Conservation (phyloP, 345 rosid genomes). For the Chamaenerion angustifolium region DNA sequence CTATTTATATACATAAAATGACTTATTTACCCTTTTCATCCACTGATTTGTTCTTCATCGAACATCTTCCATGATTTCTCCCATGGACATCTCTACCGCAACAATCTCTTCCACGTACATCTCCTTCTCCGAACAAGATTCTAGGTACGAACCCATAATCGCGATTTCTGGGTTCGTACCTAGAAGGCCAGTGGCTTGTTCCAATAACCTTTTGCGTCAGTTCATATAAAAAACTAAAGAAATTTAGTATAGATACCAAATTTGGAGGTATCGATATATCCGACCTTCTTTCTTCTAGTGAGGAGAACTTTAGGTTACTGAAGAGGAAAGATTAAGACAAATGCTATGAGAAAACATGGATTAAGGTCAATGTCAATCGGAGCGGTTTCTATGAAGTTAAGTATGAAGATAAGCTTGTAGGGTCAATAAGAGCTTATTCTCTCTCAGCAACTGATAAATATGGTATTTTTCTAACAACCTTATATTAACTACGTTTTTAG, state of each 20-base stretch:
- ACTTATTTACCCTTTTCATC: too few species aligned
- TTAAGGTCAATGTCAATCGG: constrained; percentile 27
- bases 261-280: constrained; percentile 15
- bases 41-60: too few species aligned
- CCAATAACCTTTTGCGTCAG: constrained; percentile 23
- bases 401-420: constrained; percentile 24
- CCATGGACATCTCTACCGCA: too few species aligned
- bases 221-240: constrained; percentile 14
- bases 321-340: constrained; percentile 3
- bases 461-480: constrained; percentile 10
- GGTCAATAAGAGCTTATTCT: constrained; percentile 16
- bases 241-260: constrained; percentile 21
- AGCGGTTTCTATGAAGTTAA: constrained; percentile 30
- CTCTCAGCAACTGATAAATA: constrained; percentile 21
- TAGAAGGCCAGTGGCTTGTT: constrained; percentile 22
- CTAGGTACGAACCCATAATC: too few species aligned
- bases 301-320: constrained; percentile 8
- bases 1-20: too few species aligned
- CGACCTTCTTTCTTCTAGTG: constrained; percentile 11
- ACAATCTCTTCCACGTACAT: too few species aligned
- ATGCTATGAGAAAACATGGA: constrained; percentile 12
- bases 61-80: too few species aligned
- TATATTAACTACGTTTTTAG: background rate
- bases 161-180: too few species aligned
- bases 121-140: too few species aligned